A percentile compares a stretch with the other conserved stretches of the same genome.
Conservation (phyloP, 2,329 filamentous ascomycete genomes). For the Bipolaris oryzae region DNA sequence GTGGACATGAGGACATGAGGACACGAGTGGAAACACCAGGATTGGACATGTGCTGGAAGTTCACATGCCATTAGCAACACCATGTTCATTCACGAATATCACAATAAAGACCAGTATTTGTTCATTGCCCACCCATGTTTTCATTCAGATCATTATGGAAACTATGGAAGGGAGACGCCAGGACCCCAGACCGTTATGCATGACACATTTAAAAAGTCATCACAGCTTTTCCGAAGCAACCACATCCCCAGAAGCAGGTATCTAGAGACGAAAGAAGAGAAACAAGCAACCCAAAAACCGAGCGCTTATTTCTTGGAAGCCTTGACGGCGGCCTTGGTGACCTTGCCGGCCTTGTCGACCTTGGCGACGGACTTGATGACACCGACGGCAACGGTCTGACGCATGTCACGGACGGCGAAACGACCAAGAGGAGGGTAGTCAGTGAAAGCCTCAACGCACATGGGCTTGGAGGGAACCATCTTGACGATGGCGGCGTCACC, state of each 20-base stretch:
- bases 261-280: conserved; percentile 42
- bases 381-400: conserved; percentile 81
- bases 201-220: conserved; percentile 44
- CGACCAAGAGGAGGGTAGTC: conserved; percentile 99
- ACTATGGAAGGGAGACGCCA: conserved; percentile 49
- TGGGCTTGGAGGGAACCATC: conserved; percentile 99
- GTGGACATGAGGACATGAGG: too few species aligned
- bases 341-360: conserved; percentile 58
- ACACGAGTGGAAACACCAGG: too few species aligned
- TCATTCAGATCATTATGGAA: conserved; percentile 49
- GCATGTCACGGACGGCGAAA: conserved; percentile 99
- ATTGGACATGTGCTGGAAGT: too few species aligned
- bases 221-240: conserved; percentile 47
- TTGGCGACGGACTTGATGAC: conserved; percentile 76
- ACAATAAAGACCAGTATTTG: neutral
- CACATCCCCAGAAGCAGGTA: conserved; percentile 47
- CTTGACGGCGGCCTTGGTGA: conserved; percentile 57
- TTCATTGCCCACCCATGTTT: conserved; percentile 41
- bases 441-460: conserved; percentile 99
- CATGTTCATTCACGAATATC: neutral
- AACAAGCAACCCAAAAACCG: conserved; percentile 38
- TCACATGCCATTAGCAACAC: neutral
- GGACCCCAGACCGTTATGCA: conserved; percentile 47
- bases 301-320: conserved; percentile 52
- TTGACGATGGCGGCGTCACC: conserved; percentile 99